Percentiles rank a stretch among this genome's conserved stretches.
Conservation (phyloP, 176 grass and related monocot species). For the Carex littledalei region DNA sequence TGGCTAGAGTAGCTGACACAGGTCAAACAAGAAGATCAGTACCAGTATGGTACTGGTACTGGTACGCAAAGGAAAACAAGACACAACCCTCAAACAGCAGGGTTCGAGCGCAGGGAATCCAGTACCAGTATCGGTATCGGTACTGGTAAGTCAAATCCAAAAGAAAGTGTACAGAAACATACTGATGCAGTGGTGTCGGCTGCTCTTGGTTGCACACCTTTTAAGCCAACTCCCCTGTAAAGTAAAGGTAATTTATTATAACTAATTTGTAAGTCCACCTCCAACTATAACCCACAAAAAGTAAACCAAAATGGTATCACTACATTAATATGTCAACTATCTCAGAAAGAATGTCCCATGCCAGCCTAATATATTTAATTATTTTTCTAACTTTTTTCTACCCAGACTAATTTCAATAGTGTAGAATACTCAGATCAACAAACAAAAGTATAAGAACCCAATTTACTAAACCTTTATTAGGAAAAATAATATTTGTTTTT, state of each 20-base stretch:
- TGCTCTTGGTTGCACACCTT: conserved; percentile 91
- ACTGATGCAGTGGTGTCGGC: conserved; percentile 97
- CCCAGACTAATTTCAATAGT: background rate
- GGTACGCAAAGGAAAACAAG: too few species aligned
- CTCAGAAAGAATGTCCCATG: background rate
- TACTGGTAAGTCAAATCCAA: too few species aligned
- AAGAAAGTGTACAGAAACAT: conserved; percentile 35
- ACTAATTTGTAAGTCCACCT: background rate
- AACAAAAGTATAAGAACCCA: background rate
- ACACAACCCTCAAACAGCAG: too few species aligned
- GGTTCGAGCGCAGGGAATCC: too few species aligned
- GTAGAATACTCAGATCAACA: background rate
- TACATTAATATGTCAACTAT: background rate
- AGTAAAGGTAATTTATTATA: conserved; percentile 12
- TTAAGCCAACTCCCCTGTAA: conserved; percentile 84
- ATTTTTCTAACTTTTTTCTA: background rate
- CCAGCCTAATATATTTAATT: conserved; percentile 1
- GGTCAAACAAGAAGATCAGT: too few species aligned
- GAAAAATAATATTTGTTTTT: background rate
- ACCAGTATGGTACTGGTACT: too few species aligned
- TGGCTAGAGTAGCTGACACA: too few species aligned
- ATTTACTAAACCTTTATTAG: background rate
- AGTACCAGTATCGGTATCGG: too few species aligned
- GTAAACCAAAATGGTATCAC: conserved; percentile 10
- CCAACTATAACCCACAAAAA: conserved; percentile 22